A percentile compares a stretch with the other conserved stretches of the same genome.
Conservation (phyloP, 2,329 filamentous ascomycete species). For the Didymella exigua region DNA sequence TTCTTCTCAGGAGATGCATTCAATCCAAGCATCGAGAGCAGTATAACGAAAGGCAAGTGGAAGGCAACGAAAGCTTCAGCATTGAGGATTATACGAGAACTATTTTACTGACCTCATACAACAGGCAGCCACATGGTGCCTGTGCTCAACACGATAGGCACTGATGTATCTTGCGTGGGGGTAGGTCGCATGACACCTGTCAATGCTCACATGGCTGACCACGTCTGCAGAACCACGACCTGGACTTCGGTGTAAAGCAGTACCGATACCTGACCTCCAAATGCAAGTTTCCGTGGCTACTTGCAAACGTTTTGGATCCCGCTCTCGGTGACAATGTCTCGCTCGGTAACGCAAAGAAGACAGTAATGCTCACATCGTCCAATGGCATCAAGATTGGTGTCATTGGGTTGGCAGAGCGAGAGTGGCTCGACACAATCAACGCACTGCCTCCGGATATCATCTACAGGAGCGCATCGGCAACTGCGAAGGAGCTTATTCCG, state of each 20-base stretch:
- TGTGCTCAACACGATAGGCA: slow-evolving; percentile 77
- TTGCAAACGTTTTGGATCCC: slow-evolving; percentile 86
- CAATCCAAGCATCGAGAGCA: slow-evolving; percentile 87
- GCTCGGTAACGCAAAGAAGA: slow-evolving; percentile 76
- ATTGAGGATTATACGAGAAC: not conserved
- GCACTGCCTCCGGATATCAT: slow-evolving; percentile 79
- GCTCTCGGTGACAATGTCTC: slow-evolving; percentile 76
- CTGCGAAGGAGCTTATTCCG: slow-evolving; percentile 76
- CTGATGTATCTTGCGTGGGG: slow-evolving; percentile 80
- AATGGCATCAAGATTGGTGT: slow-evolving; percentile 87
- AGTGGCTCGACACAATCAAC: slow-evolving; percentile 91
- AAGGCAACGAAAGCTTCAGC: not conserved
- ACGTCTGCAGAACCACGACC: slow-evolving; percentile 75
- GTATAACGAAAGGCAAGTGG: slow-evolving; percentile 76
- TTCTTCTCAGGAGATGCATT: slow-evolving; percentile 93
- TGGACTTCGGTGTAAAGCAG: slow-evolving; percentile 87
- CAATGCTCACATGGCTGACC: slow-evolving; percentile 18
- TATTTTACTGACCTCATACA: not conserved
- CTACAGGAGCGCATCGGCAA: slow-evolving; percentile 78
- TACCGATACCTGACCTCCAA: slow-evolving; percentile 73
- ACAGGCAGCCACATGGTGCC: slow-evolving; percentile 83
- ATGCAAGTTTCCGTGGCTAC: slow-evolving; percentile 86
- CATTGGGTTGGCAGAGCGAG: slow-evolving; percentile 82
- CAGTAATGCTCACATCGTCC: slow-evolving; percentile 76
- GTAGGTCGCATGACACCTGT: slow-evolving; percentile 55